Evolutionary conservation across 208 protist species (phyloP).

Genomic region (Tetramitus jugosus): DNA sequence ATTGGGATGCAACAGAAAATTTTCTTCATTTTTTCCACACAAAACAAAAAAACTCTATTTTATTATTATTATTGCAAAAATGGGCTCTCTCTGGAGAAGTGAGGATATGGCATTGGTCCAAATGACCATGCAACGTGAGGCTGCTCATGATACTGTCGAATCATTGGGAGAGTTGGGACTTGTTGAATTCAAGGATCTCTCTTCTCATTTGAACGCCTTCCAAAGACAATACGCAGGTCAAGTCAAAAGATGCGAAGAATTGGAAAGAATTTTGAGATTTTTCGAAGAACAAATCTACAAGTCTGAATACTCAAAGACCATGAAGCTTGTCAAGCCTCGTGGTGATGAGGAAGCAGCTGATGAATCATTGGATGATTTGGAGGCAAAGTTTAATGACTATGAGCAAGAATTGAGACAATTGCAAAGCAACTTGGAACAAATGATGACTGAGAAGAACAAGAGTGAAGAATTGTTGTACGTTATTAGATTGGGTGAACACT

Average conservation of each 20-base stretch:
- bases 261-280: constrained; percentile 86
- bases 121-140: constrained; percentile 91
- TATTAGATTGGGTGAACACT: constrained; percentile 38
- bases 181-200: constrained; percentile 89
- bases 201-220: constrained; percentile 80
- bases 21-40: too few relatives aligned
- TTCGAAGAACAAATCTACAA: constrained; percentile 76
- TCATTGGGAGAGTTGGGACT: constrained; percentile 85
- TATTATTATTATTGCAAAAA: too few relatives aligned
- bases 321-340: neutral
- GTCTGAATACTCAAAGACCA: neutral
- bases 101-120: constrained; percentile 92
- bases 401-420: constrained; percentile 80
- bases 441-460: constrained; percentile 52
- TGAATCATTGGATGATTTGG: constrained; percentile 10
- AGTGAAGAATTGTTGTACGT: constrained; percentile 55
- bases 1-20: too few relatives aligned
- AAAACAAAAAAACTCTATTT: too few relatives aligned
- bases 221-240: constrained; percentile 91
- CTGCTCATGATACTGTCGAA: constrained; percentile 85
- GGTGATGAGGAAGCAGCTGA: neutral
- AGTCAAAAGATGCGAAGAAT: constrained; percentile 91
- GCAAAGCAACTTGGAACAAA: constrained; percentile 56
- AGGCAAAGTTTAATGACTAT: constrained; percentile 17
- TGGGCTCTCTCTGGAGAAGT: constrained; percentile 68